These are phyloP conservation scores for Prosopis cineraria DNA, from an alignment of 306 rosid genomes.

Conservation along the genomic window DNA sequence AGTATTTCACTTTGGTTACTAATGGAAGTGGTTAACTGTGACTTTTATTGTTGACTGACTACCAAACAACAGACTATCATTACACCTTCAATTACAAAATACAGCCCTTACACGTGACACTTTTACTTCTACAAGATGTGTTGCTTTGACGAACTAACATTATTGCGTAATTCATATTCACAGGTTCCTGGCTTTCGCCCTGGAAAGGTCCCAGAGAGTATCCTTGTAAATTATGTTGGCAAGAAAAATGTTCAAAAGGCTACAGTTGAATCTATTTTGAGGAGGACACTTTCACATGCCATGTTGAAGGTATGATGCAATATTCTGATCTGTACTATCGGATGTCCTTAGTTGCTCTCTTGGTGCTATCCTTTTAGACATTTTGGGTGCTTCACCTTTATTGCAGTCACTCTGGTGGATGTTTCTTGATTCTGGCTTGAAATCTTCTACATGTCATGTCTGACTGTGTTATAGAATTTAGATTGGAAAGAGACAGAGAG, in stretches of 20 bases:
- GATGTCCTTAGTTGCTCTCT: slow-evolving; percentile 1
- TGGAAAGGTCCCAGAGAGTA: slow-evolving; percentile 77
- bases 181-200: slow-evolving; percentile 93
- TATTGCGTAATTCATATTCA: slow-evolving; percentile 20
- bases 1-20: too few species aligned
- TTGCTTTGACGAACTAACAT: slow-evolving; percentile 26
- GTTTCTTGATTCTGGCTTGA: slow-evolving; percentile 14
- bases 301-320: slow-evolving; percentile 60
- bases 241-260: slow-evolving; percentile 71
- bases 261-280: slow-evolving; percentile 77
- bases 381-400: neutral
- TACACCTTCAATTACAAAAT: too few species aligned
- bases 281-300: slow-evolving; percentile 93
- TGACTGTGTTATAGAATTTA: too few species aligned
- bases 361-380: neutral
- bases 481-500: too few species aligned
- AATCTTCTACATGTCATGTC: neutral
- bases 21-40: too few species aligned
- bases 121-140: slow-evolving; percentile 22
- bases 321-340: slow-evolving; percentile 6
- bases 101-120: too few species aligned
- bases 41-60: too few species aligned
- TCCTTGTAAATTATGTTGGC: slow-evolving; percentile 72
- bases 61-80: too few species aligned
- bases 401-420: neutral